Base-by-base conservation (phyloP, 129 eudicot species). In the Tagetes erecta region DNA sequence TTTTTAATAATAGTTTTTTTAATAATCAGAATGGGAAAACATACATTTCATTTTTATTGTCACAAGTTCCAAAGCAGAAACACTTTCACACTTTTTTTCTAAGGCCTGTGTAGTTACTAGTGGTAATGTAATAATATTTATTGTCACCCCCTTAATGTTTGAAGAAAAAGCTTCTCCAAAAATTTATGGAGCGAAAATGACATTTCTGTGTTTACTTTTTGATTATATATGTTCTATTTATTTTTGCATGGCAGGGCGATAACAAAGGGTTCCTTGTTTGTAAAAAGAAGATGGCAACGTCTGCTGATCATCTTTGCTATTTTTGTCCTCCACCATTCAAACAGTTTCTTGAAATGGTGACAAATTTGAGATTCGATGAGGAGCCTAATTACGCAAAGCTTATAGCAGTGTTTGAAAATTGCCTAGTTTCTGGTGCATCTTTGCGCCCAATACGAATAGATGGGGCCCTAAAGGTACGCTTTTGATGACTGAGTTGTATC, bases 261-360 rank as follows among this genome's bases (percentile, higher is more conserved):
- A 91, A 91, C 87, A 91, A 91, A 86, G 91, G 95, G 40, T 88
- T 88, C 70, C 95, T 91, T 65, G 97, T 91, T 42, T 91, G 97
- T 81, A 88, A 85, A 76, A 91, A 91, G 85, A 91, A 91, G 80
- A 91, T 91, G 97, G 91, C 86, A 45, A 91, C 97, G 40, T 82
- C 97, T 47, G 84, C 95, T 0, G 97, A 86, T 53, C 69, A 59
- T 12, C 95, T 91, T 51, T 91, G 97, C 73, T 86, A 84, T 70
- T 73, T 88, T 76, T 91, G 97, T 67, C 97, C 97, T 3, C 81
- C 86, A 34, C 92, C 97, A 13, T 88, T 88, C 50, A 85, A 68
- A 73, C 74, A 67, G 36, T 91, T 91, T 67, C 90, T 91, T 57
- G 97, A 91, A 70, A 68, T 69, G 75, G 97, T 88, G 52, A 85